Percentiles rank a stretch among this genome's conserved stretches.
Conservation (phyloP, 768 basidiomycete species). For the Boletus reticulatus region DNA sequence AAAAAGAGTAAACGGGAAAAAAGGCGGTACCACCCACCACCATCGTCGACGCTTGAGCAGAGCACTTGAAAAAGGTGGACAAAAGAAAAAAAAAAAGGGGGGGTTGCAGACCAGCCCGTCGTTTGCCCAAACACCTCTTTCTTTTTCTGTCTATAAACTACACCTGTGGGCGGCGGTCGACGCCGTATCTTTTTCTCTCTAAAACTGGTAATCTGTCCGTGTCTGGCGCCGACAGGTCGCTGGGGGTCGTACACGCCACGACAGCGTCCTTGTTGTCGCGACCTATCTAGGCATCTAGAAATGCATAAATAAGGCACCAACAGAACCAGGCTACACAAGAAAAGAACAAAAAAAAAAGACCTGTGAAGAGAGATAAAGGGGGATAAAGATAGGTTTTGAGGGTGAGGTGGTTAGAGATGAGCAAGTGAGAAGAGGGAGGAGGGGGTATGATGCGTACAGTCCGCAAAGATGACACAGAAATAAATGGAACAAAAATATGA, state of each 20-base stretch:
- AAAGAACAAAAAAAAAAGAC: constrained; percentile 1
- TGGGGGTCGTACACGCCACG: no score
- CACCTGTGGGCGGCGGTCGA: constrained; percentile 10
- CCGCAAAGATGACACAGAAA: background rate
- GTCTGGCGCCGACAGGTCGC: no score
- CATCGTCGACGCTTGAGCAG: no score
- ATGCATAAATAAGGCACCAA: constrained; percentile 26
- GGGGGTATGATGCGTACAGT: constrained; percentile 18
- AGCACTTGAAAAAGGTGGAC: no score
- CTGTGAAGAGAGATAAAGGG: background rate
- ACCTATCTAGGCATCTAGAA: constrained; percentile 21
- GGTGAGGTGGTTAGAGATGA: background rate
- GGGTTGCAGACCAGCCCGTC: constrained; percentile 24
- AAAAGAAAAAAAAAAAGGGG: background rate
- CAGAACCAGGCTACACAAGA: constrained; percentile 20
- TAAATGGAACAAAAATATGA: background rate
- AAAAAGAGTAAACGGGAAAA: no score
- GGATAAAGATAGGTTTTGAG: constrained; percentile 2
- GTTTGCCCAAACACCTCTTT: background rate
- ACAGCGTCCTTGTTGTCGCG: constrained; percentile 2
- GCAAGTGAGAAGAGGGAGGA: background rate
- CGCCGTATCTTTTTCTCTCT: background rate
- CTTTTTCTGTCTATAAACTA: background rate
- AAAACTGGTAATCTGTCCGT: no score
- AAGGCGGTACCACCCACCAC: no score